Percentiles rank a stretch among this genome's conserved stretches.
Conservation (phyloP, 2,329 filamentous ascomycete genomes). For the Xylariaceae sp. region DNA sequence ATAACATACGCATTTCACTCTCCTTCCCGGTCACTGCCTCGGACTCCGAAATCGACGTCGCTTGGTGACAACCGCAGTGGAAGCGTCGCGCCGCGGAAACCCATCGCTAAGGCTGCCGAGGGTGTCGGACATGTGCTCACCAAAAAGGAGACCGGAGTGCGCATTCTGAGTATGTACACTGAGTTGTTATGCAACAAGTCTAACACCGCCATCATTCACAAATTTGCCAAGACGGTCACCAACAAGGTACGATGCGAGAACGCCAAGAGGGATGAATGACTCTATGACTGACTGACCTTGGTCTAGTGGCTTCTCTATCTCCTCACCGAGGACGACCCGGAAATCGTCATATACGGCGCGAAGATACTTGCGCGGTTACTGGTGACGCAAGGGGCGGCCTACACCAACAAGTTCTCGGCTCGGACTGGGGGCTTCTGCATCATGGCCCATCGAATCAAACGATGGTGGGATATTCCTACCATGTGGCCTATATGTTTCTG, state of each 20-base stretch:
- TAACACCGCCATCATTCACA: constrained; percentile 65
- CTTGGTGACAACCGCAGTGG: constrained; percentile 37
- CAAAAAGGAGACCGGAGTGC: constrained; percentile 66
- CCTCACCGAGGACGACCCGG: constrained; percentile 77
- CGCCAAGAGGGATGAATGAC: constrained; percentile 14
- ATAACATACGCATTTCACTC: constrained; percentile 85
- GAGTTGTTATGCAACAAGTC: constrained; percentile 70
- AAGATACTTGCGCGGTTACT: constrained; percentile 81
- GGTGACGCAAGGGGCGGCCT: constrained; percentile 72
- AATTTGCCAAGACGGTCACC: constrained; percentile 90
- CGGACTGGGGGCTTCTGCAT: constrained; percentile 87
- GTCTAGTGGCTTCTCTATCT: constrained; percentile 83
- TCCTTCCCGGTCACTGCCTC: constrained; percentile 41
- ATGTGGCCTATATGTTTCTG: constrained; percentile 87
- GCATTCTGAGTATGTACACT: constrained; percentile 71
- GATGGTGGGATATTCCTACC: constrained; percentile 82
- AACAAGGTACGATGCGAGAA: constrained; percentile 62
- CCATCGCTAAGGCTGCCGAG: constrained; percentile 28
- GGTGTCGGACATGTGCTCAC: constrained; percentile 41
- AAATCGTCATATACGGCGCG: constrained; percentile 72
- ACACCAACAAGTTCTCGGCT: constrained; percentile 74
- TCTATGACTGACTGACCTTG: constrained; percentile 29
- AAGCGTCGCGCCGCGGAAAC: constrained; percentile 34
- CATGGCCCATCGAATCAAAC: constrained; percentile 72
- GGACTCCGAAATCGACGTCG: constrained; percentile 45